Conservation (phyloP, 192 early-diverging fungal genomes). For the Coemansia sp. region DNA sequence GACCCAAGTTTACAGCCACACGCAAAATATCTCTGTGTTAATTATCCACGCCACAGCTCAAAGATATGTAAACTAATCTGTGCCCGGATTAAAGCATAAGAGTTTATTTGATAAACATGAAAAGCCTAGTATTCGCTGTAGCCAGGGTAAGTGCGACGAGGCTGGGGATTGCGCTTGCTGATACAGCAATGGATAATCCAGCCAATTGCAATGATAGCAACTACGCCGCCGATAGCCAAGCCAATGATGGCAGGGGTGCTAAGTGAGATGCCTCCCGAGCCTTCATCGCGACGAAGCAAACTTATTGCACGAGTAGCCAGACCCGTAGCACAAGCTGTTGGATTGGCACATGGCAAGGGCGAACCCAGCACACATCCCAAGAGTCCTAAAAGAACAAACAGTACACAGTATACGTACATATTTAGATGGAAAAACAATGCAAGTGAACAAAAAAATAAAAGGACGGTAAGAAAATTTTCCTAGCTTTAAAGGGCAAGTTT, state of each 20-base stretch:
- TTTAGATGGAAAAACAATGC: background rate
- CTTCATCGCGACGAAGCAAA: background rate
- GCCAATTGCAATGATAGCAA: background rate
- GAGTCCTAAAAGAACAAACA: background rate
- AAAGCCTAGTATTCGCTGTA: background rate
- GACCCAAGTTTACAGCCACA: too few relatives aligned
- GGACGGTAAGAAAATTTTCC: background rate
- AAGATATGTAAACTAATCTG: too few relatives aligned
- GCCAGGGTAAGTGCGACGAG: too few relatives aligned
- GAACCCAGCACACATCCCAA: background rate
- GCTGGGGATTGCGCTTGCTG: background rate
- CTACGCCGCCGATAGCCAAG: background rate
- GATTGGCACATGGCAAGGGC: background rate
- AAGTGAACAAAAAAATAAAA: background rate
- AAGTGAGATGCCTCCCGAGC: background rate
- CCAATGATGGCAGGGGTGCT: conserved; percentile 1
- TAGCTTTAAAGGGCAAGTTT: too few relatives aligned
- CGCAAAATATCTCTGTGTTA: too few relatives aligned
- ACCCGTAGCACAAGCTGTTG: background rate
- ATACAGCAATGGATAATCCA: background rate
- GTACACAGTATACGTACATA: background rate
- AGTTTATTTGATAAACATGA: background rate
- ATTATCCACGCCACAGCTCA: too few relatives aligned
- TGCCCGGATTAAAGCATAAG: too few relatives aligned
- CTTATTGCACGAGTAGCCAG: background rate